These are phyloP conservation scores for Rosa rugosa DNA, from an alignment of 306 rosid species.

Conservation along the genomic window DNA sequence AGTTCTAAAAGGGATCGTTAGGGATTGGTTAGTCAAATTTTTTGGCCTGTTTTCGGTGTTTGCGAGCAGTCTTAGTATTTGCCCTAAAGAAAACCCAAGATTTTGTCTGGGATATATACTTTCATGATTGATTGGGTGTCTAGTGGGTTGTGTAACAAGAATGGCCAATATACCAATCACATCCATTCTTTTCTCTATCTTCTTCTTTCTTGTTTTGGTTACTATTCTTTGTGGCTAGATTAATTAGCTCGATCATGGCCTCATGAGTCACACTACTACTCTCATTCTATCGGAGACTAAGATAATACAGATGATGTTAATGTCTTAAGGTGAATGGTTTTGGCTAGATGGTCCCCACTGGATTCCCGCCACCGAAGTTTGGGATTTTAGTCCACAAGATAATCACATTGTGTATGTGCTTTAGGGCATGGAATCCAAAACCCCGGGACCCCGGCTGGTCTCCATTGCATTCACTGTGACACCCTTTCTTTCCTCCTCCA, in stretches of 20 bases:
- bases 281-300: slow-evolving; percentile 5
- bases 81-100: background rate
- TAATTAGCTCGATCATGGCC: background rate
- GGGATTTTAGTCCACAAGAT: background rate
- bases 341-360: background rate
- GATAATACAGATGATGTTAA: background rate
- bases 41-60: background rate
- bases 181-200: background rate
- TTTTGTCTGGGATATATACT: background rate
- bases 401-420: background rate
- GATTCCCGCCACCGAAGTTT: background rate
- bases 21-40: no score
- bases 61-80: background rate
- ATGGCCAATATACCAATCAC: background rate
- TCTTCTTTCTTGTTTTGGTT: background rate
- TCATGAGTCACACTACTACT: slow-evolving; percentile 1
- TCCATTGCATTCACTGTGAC: background rate
- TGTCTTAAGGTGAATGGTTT: background rate
- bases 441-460: slow-evolving; percentile 21
- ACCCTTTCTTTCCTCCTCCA: background rate
- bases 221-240: background rate
- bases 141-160: slow-evolving; percentile 18
- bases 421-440: slow-evolving; percentile 34
- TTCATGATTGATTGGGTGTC: slow-evolving; percentile 15
- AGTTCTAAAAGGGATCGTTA: background rate